Evolutionary conservation across 192 early-diverging fungal species (phyloP), one percentile per base, ranked within the genome.

Genomic region (Pilaira anomala): DNA sequence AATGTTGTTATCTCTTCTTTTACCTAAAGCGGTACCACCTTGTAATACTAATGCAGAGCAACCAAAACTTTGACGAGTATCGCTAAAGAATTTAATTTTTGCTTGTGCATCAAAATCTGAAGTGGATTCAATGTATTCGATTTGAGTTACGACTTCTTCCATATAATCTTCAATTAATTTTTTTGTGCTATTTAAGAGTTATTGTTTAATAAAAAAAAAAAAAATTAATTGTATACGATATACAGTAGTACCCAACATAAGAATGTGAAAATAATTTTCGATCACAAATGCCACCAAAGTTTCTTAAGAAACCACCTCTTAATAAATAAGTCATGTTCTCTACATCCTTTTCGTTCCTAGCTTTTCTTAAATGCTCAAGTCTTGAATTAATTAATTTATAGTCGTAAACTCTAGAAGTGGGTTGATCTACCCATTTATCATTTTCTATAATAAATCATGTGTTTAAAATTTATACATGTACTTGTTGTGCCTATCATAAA

Each of bases 91-190:
- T 24, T 89, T 85, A 3, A 84, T 39, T 66, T 86, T 88, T 21
- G 78, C 71, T 48, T 82, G 78, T 33, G 68, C 50, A n/a, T 73
- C 58, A 36, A 85, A 50, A 19, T 71, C 69, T 12, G 70, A 22
- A 16, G 68, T 70, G 12, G 78, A 73, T 21, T 71, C 78, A 28
- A 89, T 77, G 61, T 80, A 80, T 22, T 85, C 79, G 26, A 89
- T 62, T 26, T 82, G 77, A 8, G 67, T 63, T 18, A 83, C 80
- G 0, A 90, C 83, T 62, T 90, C 85, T 19, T 82, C 71, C 66
- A 88, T 86, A 60, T 93, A 93, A 24, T 88, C 85, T 69, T 91
- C 83, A 65, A 93, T 91, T 44, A 89, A 66, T 26, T 76, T 61
- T 60, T 93, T 93, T 11, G 91, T 91, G 2, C 83, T 81, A 53